Evolutionary conservation across 176 grass and related monocot genomes (phyloP), one percentile per base, ranked within the genome.

Genomic region (Paspalum notatum): DNA sequence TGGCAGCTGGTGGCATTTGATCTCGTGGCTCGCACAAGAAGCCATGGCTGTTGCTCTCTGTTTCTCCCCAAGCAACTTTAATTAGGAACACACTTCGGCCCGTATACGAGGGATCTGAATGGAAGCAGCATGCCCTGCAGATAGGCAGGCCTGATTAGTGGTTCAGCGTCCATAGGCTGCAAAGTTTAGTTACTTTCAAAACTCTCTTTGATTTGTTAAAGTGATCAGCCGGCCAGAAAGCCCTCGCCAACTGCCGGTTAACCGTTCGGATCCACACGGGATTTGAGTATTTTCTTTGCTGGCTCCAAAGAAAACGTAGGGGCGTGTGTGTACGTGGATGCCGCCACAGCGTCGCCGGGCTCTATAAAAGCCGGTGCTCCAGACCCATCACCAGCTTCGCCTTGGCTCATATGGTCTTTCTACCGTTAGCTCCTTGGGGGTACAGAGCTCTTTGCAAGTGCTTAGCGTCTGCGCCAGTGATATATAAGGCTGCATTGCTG

Each of bases 361-460:
- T 27, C 76, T 85, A 82, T 85, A 85, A 82, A 85, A 89, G 53
- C n/a, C 10, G 55, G 41, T 44, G 51, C 24, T 75, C 51, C 54
- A 63, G 13, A 26, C 11, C 12, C 32, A 52, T 51, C 27, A 53
- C 15, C 53, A 17, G 17, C 47, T 15, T 26, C 51, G 14, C 47
- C 12, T 25, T 32, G 32, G 26, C 18, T 49, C 37, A 40, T 32
- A 52, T 17, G 45, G 38, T 42, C 72, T 4, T 37, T 44, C 17
- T n/a, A 45, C 49, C 13, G 22, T 11, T 43, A 58, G 46, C 58
- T 44, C 43, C 11, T 82, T 22, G 32, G 32, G 32, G 32, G 32
- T 6, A 13, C 9, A 20, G 10, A 45, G 11, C 46, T 83, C 25
- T 12, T 72, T 72, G 63, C 21, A 27, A 20, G 46, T 62, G 59